Conservation (phyloP, 257 asterid species). For the Echites panduratus region DNA sequence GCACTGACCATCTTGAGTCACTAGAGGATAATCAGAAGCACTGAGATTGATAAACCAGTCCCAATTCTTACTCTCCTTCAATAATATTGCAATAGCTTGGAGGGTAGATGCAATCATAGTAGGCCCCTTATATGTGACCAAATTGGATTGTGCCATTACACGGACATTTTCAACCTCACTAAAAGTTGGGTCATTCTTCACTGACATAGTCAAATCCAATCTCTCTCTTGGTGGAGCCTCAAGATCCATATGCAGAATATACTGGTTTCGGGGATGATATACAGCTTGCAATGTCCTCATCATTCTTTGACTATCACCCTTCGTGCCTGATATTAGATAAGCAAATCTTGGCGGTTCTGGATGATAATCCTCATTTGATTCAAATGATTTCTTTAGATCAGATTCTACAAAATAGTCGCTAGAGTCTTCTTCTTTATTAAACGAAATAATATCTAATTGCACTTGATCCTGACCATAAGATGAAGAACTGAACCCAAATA, state of each 20-base stretch:
- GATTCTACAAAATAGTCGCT: slow-evolving; percentile 61
- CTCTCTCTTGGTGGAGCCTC: slow-evolving; percentile 98
- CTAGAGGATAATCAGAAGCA: slow-evolving; percentile 97
- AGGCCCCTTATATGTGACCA: slow-evolving; percentile 97
- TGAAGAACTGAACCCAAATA: slow-evolving; percentile 50
- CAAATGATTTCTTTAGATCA: slow-evolving; percentile 48
- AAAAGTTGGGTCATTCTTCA: slow-evolving; percentile 82
- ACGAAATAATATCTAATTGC: slow-evolving; percentile 31
- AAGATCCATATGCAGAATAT: slow-evolving; percentile 93
- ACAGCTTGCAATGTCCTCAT: slow-evolving; percentile 89
- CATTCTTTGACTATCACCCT: slow-evolving; percentile 93
- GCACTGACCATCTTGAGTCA: slow-evolving; percentile 94
- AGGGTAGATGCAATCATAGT: slow-evolving; percentile 97
- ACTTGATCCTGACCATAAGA: slow-evolving; percentile 43
- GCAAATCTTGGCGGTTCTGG: slow-evolving; percentile 85
- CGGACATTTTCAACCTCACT: slow-evolving; percentile 83
- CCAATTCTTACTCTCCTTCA: slow-evolving; percentile 80
- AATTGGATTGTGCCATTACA: slow-evolving; percentile 91
- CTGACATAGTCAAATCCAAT: slow-evolving; percentile 72
- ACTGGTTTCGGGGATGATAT: slow-evolving; percentile 93
- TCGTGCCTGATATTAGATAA: slow-evolving; percentile 91
- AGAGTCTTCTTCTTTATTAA: slow-evolving; percentile 37
- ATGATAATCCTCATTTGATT: slow-evolving; percentile 21
- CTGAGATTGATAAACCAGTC: slow-evolving; percentile 99
- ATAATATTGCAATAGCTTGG: slow-evolving; percentile 79